These are phyloP conservation scores for Globisporangium abappressorium DNA, from an alignment of 352 stramenopile genomes.

Conservation along the genomic window DNA sequence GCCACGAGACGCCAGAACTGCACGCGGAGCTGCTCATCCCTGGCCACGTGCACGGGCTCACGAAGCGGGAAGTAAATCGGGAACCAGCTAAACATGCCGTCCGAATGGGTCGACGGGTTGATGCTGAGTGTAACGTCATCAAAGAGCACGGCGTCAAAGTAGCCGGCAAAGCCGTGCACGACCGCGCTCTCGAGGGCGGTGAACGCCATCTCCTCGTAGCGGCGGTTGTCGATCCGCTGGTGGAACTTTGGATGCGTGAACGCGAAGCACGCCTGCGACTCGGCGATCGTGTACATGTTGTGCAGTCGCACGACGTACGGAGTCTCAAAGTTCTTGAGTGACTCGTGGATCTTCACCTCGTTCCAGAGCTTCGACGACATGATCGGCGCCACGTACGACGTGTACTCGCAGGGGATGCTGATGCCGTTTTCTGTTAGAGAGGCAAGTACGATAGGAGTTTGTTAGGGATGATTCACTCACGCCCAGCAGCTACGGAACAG, in stretches of 20 bases:
- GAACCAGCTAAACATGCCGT: constrained; percentile 99
- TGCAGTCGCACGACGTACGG: constrained; percentile 97
- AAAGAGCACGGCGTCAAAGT: constrained; percentile 96
- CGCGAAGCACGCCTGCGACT: constrained; percentile 89
- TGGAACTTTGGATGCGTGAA: constrained; percentile 92
- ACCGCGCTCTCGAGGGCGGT: constrained; percentile 47
- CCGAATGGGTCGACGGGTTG: constrained; percentile 92
- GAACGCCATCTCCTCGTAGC: constrained; percentile 60
- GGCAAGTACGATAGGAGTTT: background rate
- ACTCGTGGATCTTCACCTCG: constrained; percentile 78
- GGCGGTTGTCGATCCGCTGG: constrained; percentile 82
- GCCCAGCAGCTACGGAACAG: too few relatives aligned
- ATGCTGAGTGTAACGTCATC: constrained; percentile 94
- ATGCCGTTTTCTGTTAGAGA: constrained; percentile 62
- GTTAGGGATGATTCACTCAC: background rate
- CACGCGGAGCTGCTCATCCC: constrained; percentile 78
- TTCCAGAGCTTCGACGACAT: constrained; percentile 94
- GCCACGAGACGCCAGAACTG: constrained; percentile 92
- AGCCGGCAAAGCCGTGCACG: constrained; percentile 95
- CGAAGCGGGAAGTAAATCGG: constrained; percentile 97
- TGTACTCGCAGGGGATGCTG: constrained; percentile 92
- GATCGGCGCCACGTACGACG: constrained; percentile 93
- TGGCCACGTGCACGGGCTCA: constrained; percentile 82
- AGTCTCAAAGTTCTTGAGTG: constrained; percentile 91
- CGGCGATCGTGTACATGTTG: constrained; percentile 86